Evolutionary conservation across 129 eudicot species (phyloP), one percentile per base, ranked within the genome.

Genomic region (Arctium lappa): DNA sequence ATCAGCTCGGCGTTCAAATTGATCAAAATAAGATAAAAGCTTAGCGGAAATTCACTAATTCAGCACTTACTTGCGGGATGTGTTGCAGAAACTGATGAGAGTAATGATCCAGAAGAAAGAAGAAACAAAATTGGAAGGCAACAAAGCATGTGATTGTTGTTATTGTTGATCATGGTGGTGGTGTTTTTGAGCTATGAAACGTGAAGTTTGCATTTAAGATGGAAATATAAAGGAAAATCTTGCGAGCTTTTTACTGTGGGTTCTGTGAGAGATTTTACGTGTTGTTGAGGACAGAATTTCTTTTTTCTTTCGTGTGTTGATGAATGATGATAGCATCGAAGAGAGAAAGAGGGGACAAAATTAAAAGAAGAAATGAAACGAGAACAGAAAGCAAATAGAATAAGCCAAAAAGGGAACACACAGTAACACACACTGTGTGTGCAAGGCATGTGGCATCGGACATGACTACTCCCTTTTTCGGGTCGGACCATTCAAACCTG

Each of bases 61-160:
- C 44, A 37, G 40, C 3, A 79, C 96, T 90, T 44, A 94, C 97
- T 92, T 80, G 94, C 90, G 71, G 97, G 85, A 2, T 97, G 94
- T 12, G 92, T 85, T 73, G 97, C 94, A 71, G 95, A 89, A 81
- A 80, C 97, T 69, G 92, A 89, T 30, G 97, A 85, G 81, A 75
- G 75, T 5, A 82, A 65, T 40, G 80, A 75, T 75, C 86, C 90
- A 82, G 78, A 74, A 33, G 87, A 74, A 27, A 91, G 39, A 78
- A 94, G 68, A 16, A 89, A 30, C 36, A 87, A 69, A 48, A 88
- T 70, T n/a, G 87, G 89, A 38, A 91, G 56, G 13, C 77, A 72
- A 77, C 77, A 72, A 77, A 88, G 3, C 30, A 84, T 8, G 78
- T 86, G 73, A 70, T 80, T 87, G 16, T 62, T 87, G 73, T 80